Evolutionary conservation across 1,139 yeast genomes (phyloP), one percentile per base, ranked within the genome.

Genomic region (Blastobotrys niveus): DNA sequence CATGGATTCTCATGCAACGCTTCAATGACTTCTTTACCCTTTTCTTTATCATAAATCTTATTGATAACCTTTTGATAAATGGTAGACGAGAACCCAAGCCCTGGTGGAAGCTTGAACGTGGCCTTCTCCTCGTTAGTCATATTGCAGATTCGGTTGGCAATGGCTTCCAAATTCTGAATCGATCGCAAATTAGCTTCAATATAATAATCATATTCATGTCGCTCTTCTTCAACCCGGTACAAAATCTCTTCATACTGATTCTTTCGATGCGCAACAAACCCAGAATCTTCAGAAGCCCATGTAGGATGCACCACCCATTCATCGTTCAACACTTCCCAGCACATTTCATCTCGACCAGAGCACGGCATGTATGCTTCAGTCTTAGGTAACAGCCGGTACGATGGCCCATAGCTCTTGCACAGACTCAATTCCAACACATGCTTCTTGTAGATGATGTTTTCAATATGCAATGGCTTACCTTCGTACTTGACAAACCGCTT

Each of bases 291-390:
- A 1, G 97, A 89, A 1, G 97, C 98, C 98, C 98, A 93, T 5
- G 96, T 94, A 31, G 99, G 99, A 65, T 89, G 97, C 2, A 96
- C 96, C 21, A 91, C 97, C 97, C 97, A 93, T 66, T 91, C 97
- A 63, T 91, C 98, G 64, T 91, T 91, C 56, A 93, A 74, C 21
- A 91, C 96, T 62, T 91, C 97, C 97, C 97, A 89, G 63, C 98
- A 93, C 93, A 93, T 86, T 60, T 89, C 97, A 64, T 93, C 99
- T 56, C 98, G 78, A 20, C 98, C 98, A 8, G 96, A 86, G 60
- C 97, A 89, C 17, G 97, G 97, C 96, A 89, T 88, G 60, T 80
- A 85, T 0, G 96, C 87, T 62, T 91, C 97, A 1, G 93, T 79
- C 59, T 91, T 91, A 24, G 99, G 99, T 44, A 93, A 72, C 57